Evolutionary conservation across 805 yeast species (phyloP).

Genomic region (Schwanniomyces vanrijiae): DNA sequence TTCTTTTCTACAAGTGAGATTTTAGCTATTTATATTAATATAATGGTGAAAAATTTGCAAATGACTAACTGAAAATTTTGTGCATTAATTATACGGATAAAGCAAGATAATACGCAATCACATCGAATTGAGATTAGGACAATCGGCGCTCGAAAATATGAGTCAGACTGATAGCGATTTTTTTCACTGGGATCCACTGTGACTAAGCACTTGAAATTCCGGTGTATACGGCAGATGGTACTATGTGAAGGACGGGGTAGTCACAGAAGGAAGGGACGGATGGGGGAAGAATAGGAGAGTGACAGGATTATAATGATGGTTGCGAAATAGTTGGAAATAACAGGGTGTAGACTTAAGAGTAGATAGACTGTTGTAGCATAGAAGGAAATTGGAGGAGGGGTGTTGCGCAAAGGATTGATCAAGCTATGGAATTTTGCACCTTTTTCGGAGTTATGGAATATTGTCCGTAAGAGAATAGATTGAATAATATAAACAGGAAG

Average conservation of each 20-base stretch:
- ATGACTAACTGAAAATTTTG: conserved; percentile 2
- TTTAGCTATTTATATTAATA: neutral
- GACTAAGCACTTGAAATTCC: neutral
- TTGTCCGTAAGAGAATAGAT: too few species aligned
- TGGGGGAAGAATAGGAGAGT: neutral
- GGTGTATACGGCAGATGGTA: neutral
- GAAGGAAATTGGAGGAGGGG: too few species aligned
- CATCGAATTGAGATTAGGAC: neutral
- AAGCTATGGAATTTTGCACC: too few species aligned
- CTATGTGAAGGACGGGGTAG: neutral
- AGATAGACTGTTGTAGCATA: too few species aligned
- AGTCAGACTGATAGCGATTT: conserved; percentile 2
- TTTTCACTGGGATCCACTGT: neutral
- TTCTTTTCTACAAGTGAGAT: neutral
- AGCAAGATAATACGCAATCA: conserved; percentile 2
- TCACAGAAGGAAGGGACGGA: neutral
- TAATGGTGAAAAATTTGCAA: neutral
- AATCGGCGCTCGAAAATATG: conserved; percentile 3
- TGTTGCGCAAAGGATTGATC: too few species aligned
- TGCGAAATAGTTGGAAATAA: neutral
- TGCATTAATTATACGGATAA: neutral
- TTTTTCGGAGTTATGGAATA: too few species aligned
- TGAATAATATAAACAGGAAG: too few species aligned
- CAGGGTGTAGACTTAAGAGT: too few species aligned
- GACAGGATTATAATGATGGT: neutral